Percentiles rank a stretch among this genome's conserved stretches.
Evolutionary conservation across 768 basidiomycete genomes (phyloP).

Genomic region (Mycena galopus): DNA sequence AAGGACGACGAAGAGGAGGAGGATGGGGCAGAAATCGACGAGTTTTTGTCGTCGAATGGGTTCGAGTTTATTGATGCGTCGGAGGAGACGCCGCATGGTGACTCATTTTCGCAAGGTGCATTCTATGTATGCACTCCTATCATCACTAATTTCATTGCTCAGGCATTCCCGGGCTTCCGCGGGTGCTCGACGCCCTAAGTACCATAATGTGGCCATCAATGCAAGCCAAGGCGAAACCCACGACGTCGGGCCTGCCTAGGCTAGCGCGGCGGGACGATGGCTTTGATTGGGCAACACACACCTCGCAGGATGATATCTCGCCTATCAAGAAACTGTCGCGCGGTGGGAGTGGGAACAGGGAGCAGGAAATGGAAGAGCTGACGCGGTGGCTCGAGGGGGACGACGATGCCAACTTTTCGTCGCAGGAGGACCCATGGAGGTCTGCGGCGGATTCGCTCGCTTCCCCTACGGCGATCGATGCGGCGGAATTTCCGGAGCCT

Average conservation of each 20-base stretch:
- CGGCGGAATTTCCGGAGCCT: constrained; percentile 24
- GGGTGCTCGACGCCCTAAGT: constrained; percentile 83
- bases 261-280: constrained; percentile 42
- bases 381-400: constrained; percentile 74
- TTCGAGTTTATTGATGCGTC: constrained; percentile 84
- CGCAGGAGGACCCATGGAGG: constrained; percentile 57
- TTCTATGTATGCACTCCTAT: background rate
- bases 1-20: constrained; percentile 49
- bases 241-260: constrained; percentile 29
- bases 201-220: constrained; percentile 93
- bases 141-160: background rate
- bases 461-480: constrained; percentile 43
- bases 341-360: constrained; percentile 51
- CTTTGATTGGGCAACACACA: constrained; percentile 57
- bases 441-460: constrained; percentile 42
- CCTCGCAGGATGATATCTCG: constrained; percentile 53
- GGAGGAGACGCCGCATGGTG: constrained; percentile 19
- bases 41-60: constrained; percentile 74
- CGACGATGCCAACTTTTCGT: constrained; percentile 42
- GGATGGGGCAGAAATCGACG: constrained; percentile 71
- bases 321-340: constrained; percentile 40
- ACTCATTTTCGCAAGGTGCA: constrained; percentile 42
- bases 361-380: constrained; percentile 69
- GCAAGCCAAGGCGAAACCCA: constrained; percentile 53
- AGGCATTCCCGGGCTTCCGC: constrained; percentile 69